Conservation (phyloP, 495 filamentous ascomycete species). For the Tuber melanosporum region DNA sequence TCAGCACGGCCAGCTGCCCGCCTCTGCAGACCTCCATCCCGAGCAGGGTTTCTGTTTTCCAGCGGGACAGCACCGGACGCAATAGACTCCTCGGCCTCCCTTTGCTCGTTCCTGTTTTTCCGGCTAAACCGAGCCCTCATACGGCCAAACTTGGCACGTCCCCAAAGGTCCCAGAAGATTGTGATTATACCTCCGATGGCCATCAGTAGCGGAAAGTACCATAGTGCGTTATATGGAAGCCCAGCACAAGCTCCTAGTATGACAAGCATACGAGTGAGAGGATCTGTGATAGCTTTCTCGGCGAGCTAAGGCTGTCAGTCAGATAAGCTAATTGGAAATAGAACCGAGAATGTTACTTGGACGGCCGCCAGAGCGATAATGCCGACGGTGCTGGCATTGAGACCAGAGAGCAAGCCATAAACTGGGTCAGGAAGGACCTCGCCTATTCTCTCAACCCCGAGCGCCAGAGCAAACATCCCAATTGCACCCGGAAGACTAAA, state of each 20-base stretch:
- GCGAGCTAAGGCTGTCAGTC: slow-evolving; percentile 46
- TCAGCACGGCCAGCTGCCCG: not conserved
- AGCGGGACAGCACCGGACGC: slow-evolving; percentile 3
- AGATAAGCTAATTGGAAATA: not conserved
- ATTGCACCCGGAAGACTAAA: slow-evolving; percentile 65
- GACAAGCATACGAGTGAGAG: slow-evolving; percentile 60
- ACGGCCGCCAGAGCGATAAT: slow-evolving; percentile 74
- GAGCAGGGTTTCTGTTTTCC: slow-evolving; percentile 7
- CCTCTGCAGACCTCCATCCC: slow-evolving; percentile 4
- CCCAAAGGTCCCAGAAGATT: slow-evolving; percentile 56
- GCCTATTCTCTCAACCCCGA: slow-evolving; percentile 59
- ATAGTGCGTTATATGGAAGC: slow-evolving; percentile 68
- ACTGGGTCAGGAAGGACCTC: slow-evolving; percentile 58
- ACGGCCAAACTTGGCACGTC: slow-evolving; percentile 45
- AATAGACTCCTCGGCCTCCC: slow-evolving; percentile 14
- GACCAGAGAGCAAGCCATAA: slow-evolving; percentile 69
- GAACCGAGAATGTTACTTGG: slow-evolving; percentile 41
- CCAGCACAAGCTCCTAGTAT: slow-evolving; percentile 64
- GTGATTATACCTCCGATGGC: slow-evolving; percentile 52
- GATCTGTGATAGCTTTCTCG: slow-evolving; percentile 68
- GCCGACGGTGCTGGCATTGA: slow-evolving; percentile 73
- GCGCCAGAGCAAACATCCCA: slow-evolving; percentile 65
- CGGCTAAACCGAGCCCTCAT: slow-evolving; percentile 22
- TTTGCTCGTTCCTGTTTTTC: slow-evolving; percentile 13
- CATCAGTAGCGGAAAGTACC: slow-evolving; percentile 78